These are phyloP conservation scores for Microthlaspi erraticum DNA, from an alignment of 345 rosid species.

Conservation along the genomic window DNA sequence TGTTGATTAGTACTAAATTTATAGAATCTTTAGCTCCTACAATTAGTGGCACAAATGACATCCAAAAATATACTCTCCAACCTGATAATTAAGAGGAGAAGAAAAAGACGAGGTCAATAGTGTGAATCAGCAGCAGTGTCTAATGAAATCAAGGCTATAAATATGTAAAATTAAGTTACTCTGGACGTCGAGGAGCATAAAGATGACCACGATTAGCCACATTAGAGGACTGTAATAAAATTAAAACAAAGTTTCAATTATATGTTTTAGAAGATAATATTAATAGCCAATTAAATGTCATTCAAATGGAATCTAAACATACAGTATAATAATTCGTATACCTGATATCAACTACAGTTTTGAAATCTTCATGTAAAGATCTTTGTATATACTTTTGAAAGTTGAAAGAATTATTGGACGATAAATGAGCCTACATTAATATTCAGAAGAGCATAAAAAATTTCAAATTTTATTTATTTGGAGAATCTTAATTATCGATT, in stretches of 20 bases:
- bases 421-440: conserved; percentile 57
- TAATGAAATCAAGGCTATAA: background rate
- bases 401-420: conserved; percentile 55
- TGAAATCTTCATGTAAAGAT: conserved; percentile 81
- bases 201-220: conserved; percentile 73
- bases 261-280: background rate
- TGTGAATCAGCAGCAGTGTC: background rate
- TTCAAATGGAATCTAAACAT: background rate
- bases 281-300: background rate
- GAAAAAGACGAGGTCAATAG: background rate
- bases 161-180: conserved; percentile 50
- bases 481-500: background rate
- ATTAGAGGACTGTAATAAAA: conserved; percentile 58
- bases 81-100: conserved; percentile 49
- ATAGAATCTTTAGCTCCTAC: conserved; percentile 41
- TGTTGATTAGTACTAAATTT: background rate
- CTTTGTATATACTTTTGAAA: conserved; percentile 76
- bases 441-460: background rate
- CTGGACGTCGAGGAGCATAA: conserved; percentile 67
- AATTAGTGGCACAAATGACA: conserved; percentile 73
- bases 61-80: conserved; percentile 65
- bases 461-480: background rate
- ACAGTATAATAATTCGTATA: background rate
- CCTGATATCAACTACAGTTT: conserved; percentile 81
- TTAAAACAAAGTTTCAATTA: background rate